Base-by-base conservation (phyloP, 768 basidiomycete species). In the Hericium coralloides region DNA sequence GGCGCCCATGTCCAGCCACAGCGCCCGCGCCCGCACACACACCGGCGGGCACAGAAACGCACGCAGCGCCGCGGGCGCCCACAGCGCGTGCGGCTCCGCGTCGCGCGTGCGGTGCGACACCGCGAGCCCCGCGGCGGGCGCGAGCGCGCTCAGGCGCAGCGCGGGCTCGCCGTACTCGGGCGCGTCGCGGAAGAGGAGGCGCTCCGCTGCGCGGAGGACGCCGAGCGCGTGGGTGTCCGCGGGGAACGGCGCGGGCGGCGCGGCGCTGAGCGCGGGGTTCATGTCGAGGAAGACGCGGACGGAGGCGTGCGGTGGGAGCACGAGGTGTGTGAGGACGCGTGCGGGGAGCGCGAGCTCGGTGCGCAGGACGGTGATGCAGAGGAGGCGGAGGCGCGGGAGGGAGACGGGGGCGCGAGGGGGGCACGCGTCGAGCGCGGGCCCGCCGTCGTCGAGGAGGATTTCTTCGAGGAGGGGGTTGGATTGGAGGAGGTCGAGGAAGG, bases 401-500 rank as follows among this genome's bases (percentile, higher is more conserved):
- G 23, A 45, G n/a, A 62, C 41, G 3, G 43, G 53, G 38, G 26
- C 55, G 36, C 60, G 60, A 17, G 25, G 52, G 22, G 55, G 53
- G 37, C 49, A 54, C 7, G 56, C 47, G 23, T 55, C 41, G 12
- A 57, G n/a, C 25, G 59, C 55, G 12, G 63, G 63, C n/a, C 63
- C 63, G 2, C 62, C 63, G 15, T 63, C 57, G 20, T 60, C 63
- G 52, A 64, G 49, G 3, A 64, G 45, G 51, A 64, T 49, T 39
- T 64, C 62, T 49, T 64, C 58, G 7, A 64, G 59, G 45, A 25
- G 36, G 20, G 59, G 55, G n/a, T 58, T 63, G 25, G 57, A 48
- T 12, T 57, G 59, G 45, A 64, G 56, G 36, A 64, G 51, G 52
- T 64, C 55, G 45, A 64, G 61, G 51, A 64, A 64, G 17, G 60